phyloP scores from a whole-genome alignment of 1,284 basidiomycete genomes.

The Vanrija humicola region DNA sequence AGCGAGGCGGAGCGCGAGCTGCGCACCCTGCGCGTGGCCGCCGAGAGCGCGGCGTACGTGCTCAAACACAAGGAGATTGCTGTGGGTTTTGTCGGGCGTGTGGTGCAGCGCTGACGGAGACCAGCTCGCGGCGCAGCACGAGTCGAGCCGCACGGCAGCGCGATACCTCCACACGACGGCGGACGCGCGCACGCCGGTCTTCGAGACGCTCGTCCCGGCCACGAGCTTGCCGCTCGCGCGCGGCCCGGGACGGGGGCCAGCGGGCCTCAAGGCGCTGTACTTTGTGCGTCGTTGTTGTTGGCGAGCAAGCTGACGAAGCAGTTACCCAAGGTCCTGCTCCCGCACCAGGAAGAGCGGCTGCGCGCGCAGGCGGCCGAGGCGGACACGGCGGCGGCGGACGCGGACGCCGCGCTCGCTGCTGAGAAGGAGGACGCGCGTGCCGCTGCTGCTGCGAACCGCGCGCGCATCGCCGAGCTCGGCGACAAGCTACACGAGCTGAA shows the following conservation, averaged over 20 bases:
- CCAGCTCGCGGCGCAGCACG: constrained; percentile 35
- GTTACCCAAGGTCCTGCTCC: constrained; percentile 42
- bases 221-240: constrained; percentile 36
- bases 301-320: constrained; percentile 5
- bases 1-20: constrained; percentile 39
- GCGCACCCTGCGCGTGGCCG: constrained; percentile 30
- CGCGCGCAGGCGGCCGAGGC: constrained; percentile 25
- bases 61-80: constrained; percentile 41
- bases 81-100: constrained; percentile 23
- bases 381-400: constrained; percentile 31
- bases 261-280: constrained; percentile 28
- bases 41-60: constrained; percentile 36
- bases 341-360: constrained; percentile 38
- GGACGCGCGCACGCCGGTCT: constrained; percentile 7
- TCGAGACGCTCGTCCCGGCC: constrained; percentile 26
- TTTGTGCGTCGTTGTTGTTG: constrained; percentile 29
- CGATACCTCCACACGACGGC: constrained; percentile 35
- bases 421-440: constrained; percentile 26
- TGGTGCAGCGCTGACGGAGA: constrained; percentile 16
- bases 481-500: constrained; percentile 26
- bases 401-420: constrained; percentile 25
- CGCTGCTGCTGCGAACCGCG: constrained; percentile 19
- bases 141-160: constrained; percentile 28
- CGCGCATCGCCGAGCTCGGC: constrained; percentile 27
- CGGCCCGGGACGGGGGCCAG: constrained; percentile 27